These are phyloP conservation scores for Lasiosphaeris hirsuta DNA, from an alignment of 495 filamentous ascomycete species.

Conservation along the genomic window DNA sequence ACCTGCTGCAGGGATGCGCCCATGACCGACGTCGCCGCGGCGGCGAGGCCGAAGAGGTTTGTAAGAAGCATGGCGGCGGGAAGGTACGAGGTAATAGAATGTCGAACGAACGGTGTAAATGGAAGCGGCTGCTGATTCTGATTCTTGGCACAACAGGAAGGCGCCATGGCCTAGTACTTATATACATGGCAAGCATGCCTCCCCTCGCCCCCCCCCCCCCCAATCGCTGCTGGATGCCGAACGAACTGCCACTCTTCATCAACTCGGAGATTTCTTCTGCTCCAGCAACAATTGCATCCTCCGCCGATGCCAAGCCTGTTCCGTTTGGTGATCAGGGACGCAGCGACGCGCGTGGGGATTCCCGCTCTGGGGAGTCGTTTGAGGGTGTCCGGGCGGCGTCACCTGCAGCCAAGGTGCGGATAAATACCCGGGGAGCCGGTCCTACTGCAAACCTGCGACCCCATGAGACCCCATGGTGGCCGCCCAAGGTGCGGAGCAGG, in stretches of 20 bases:
- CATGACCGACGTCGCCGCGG: too few relatives aligned
- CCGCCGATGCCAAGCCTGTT: too few relatives aligned
- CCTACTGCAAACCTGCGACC: constrained; percentile 1
- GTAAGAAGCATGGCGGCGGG: too few relatives aligned
- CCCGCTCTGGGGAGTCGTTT: neutral
- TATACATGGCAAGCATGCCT: too few relatives aligned
- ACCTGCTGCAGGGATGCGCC: constrained; percentile 29
- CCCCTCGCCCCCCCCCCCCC: neutral
- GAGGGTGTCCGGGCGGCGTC: neutral
- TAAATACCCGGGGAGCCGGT: neutral
- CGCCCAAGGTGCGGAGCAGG: neutral
- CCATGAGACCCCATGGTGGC: too few relatives aligned
- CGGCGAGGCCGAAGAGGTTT: too few relatives aligned
- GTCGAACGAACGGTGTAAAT: too few relatives aligned
- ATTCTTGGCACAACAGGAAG: constrained; percentile 5
- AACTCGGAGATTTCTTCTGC: neutral
- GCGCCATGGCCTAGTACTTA: neutral
- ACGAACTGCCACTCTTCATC: constrained; percentile 5
- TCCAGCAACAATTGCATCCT: neutral
- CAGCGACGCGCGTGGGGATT: constrained; percentile 1
- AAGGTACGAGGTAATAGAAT: too few relatives aligned
- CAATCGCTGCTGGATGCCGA: neutral
- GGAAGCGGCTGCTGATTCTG: neutral
- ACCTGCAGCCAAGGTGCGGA: constrained; percentile 1
- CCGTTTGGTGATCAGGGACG: neutral